phyloP scores from a whole-genome alignment of 257 asterid genomes.

The Plantago major region DNA sequence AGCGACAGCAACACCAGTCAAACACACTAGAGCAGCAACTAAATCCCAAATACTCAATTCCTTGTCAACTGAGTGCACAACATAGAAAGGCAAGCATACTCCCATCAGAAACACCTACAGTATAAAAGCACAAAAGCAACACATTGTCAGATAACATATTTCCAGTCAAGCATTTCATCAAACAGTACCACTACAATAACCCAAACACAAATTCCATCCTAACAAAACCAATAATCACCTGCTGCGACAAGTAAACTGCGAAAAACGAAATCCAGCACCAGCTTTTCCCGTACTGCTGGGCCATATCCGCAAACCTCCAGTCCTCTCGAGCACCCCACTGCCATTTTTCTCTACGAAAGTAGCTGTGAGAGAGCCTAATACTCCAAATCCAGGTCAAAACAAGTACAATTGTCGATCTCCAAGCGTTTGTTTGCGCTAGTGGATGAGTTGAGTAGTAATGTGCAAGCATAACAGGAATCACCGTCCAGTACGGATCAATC shows the following conservation, averaged over 20 bases:
- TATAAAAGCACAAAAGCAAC: background rate
- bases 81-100: constrained; percentile 69
- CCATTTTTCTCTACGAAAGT: constrained; percentile 95
- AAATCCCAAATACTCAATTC: constrained; percentile 54
- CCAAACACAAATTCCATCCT: background rate
- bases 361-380: constrained; percentile 73
- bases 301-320: constrained; percentile 83
- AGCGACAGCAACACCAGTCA: constrained; percentile 57
- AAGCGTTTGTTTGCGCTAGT: constrained; percentile 32
- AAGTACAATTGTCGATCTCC: constrained; percentile 65
- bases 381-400: constrained; percentile 80
- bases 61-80: constrained; percentile 49
- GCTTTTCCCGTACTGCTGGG: constrained; percentile 46
- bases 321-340: constrained; percentile 93
- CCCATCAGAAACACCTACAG: constrained; percentile 77
- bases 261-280: constrained; percentile 99
- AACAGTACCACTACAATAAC: constrained; percentile 13
- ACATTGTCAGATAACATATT: background rate
- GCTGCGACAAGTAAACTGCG: constrained; percentile 72
- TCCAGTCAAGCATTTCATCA: constrained; percentile 28
- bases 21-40: constrained; percentile 48
- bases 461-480: constrained; percentile 67
- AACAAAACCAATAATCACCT: constrained; percentile 43
- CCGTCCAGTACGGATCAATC: constrained; percentile 95
- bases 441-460: constrained; percentile 70